A percentile compares a stretch with the other conserved stretches of the same genome.
phyloP scores from a whole-genome alignment of 306 rosid genomes.

The Coriaria nepalensis region DNA sequence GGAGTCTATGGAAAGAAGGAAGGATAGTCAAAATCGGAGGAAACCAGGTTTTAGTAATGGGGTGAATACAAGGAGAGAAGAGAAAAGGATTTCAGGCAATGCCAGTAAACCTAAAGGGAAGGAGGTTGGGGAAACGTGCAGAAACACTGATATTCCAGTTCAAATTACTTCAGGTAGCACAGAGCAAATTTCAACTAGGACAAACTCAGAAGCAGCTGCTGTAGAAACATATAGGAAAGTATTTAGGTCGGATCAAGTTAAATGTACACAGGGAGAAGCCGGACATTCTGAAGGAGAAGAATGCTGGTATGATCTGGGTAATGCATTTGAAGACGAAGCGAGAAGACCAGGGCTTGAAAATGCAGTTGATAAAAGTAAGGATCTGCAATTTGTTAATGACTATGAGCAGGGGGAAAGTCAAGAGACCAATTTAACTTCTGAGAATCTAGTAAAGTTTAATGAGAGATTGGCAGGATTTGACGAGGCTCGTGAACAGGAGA shows the following conservation, averaged over 20 bases:
- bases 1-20: slow-evolving; percentile 67
- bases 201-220: slow-evolving; percentile 20
- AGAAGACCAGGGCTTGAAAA: slow-evolving; percentile 22
- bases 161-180: slow-evolving; percentile 24
- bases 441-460: slow-evolving; percentile 25
- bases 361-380: slow-evolving; percentile 13
- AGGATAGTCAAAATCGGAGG: slow-evolving; percentile 40
- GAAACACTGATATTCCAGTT: slow-evolving; percentile 21
- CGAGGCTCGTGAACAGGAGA: slow-evolving; percentile 17
- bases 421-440: slow-evolving; percentile 10
- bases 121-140: slow-evolving; percentile 22
- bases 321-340: slow-evolving; percentile 13
- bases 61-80: slow-evolving; percentile 22
- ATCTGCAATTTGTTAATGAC: slow-evolving; percentile 1
- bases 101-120: slow-evolving; percentile 26
- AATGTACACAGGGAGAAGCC: slow-evolving; percentile 26
- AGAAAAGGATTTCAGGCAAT: slow-evolving; percentile 19
- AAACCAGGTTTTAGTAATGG: slow-evolving; percentile 30
- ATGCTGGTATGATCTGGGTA: slow-evolving; percentile 22
- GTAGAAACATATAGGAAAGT: slow-evolving; percentile 19
- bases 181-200: slow-evolving; percentile 19
- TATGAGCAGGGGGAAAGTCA: slow-evolving; percentile 13
- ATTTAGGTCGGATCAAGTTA: slow-evolving; percentile 20
- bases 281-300: slow-evolving; percentile 26
- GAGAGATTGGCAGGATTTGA: slow-evolving; percentile 24